Conservation (phyloP, 768 basidiomycete genomes). For the Butyriboletus loyo region DNA sequence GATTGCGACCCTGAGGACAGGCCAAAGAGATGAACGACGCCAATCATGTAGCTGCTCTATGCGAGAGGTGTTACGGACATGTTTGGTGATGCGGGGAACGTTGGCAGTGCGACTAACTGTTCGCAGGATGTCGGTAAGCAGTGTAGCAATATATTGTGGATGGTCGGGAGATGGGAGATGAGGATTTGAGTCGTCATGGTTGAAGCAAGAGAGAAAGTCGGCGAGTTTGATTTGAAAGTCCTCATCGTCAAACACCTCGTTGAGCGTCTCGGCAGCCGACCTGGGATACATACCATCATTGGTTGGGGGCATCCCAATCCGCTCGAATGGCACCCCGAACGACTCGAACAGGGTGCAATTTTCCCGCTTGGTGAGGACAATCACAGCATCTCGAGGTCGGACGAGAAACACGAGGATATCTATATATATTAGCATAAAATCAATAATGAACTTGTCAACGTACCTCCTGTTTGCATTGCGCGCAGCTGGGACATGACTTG, state of each 20-base stretch:
- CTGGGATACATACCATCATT: constrained; percentile 25
- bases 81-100: constrained; percentile 22
- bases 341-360: constrained; percentile 17
- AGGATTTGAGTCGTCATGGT: background rate
- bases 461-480: constrained; percentile 1
- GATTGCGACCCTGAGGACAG: constrained; percentile 28
- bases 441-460: background rate
- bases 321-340: background rate
- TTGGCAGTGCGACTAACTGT: constrained; percentile 8
- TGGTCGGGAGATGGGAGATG: too few species aligned
- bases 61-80: constrained; percentile 27
- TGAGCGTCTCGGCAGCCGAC: constrained; percentile 8
- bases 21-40: constrained; percentile 35
- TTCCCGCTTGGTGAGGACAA: constrained; percentile 33
- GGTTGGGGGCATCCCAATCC: too few species aligned
- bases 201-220: constrained; percentile 17
- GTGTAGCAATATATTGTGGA: background rate
- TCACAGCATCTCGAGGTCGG: constrained; percentile 41
- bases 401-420: constrained; percentile 38
- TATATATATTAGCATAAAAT: constrained; percentile 8
- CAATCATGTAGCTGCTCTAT: too few species aligned
- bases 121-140: background rate
- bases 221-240: constrained; percentile 17
- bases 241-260: constrained; percentile 8
- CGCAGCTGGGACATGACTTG: background rate